These are phyloP conservation scores for Arabidopsis hybrid DNA, from an alignment of 441 rosid genomes.

Conservation along the genomic window DNA sequence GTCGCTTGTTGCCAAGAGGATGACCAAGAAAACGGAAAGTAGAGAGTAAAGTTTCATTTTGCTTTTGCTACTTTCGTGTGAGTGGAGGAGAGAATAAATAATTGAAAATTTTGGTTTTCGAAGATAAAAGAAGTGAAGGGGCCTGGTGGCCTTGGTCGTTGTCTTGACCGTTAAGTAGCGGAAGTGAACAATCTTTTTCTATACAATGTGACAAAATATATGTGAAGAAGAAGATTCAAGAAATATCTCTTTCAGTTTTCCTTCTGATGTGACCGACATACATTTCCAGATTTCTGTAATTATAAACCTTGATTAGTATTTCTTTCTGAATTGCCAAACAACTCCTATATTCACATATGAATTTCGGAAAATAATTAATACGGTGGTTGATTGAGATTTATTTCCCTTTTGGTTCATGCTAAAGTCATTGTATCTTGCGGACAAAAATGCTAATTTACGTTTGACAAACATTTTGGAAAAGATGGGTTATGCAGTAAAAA, in stretches of 20 bases:
- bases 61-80: not conserved
- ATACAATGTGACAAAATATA: not conserved
- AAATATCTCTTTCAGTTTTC: not conserved
- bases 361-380: no score
- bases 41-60: not conserved
- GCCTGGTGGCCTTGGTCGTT: not conserved
- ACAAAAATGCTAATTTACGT: not conserved
- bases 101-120: no score
- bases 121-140: not conserved
- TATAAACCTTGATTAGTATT: no score
- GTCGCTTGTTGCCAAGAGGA: conserved; percentile 6
- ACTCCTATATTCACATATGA: not conserved
- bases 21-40: not conserved
- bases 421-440: not conserved
- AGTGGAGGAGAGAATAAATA: not conserved
- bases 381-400: not conserved
- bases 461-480: no score
- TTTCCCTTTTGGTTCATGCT: not conserved
- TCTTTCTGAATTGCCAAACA: no score
- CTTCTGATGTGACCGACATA: not conserved
- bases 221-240: not conserved
- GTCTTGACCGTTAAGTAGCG: not conserved
- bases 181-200: not conserved
- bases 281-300: not conserved
- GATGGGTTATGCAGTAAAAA: not conserved